Evolutionary conservation across 768 basidiomycete species (phyloP).

Genomic region (Leucocoprinus leucothites): DNA sequence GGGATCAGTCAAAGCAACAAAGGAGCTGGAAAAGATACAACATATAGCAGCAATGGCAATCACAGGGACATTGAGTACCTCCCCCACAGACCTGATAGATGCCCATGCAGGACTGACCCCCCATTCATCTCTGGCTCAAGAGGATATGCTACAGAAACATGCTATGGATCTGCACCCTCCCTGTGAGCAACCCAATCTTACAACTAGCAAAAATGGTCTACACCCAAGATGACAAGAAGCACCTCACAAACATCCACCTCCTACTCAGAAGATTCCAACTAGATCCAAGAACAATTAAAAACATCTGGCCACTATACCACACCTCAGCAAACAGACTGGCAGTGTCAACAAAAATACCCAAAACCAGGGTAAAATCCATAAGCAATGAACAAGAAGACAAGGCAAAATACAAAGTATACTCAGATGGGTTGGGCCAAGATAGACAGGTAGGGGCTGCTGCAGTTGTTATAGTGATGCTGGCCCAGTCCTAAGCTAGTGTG

Average conservation of each 20-base stretch:
- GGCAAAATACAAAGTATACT: constrained; percentile 14
- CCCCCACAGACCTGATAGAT: constrained; percentile 18
- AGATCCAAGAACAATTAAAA: constrained; percentile 11
- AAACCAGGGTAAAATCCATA: constrained; percentile 7
- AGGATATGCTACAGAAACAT: constrained; percentile 11
- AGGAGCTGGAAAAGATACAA: constrained; percentile 16
- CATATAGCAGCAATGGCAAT: constrained; percentile 18
- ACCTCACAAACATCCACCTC: constrained; percentile 10
- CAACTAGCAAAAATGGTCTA: not conserved
- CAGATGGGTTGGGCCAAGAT: constrained; percentile 20
- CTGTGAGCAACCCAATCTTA: constrained; percentile 12
- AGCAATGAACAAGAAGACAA: constrained; percentile 1
- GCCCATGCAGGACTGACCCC: constrained; percentile 17
- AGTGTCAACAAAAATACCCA: not conserved
- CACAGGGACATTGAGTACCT: constrained; percentile 19
- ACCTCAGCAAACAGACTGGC: not conserved
- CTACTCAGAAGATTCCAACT: constrained; percentile 5
- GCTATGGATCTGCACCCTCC: constrained; percentile 16
- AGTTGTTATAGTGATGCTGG: too few species aligned
- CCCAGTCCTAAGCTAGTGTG: too few species aligned
- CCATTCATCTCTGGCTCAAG: constrained; percentile 9
- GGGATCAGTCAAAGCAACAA: constrained; percentile 14
- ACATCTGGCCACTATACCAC: not conserved
- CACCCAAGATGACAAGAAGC: not conserved
- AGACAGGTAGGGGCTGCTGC: constrained; percentile 22